Evolutionary conservation across 139 green algal genomes (phyloP), one percentile per base, ranked within the genome.

Genomic region (Penium margaritaceum): DNA sequence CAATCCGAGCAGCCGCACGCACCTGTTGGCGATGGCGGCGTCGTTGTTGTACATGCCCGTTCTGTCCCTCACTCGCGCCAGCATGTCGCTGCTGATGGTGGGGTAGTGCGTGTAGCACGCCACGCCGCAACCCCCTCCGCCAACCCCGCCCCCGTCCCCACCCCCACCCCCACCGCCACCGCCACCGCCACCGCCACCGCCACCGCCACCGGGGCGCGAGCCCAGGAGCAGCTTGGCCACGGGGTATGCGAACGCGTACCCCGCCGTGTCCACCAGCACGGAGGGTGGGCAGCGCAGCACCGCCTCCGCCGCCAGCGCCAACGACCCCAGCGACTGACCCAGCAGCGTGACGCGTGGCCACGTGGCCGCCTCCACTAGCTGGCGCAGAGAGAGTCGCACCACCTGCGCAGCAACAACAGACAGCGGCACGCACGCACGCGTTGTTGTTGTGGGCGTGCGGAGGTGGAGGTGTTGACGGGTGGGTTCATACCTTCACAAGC

Each of bases 41-140:
- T 75, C 63, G 84, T 96, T 96, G 86, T 94, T 95, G 77, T 90
- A 95, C 2, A 68, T 63, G 0, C 75, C 65, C 1, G 69, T 29
- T 2, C 86, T 47, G 1, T 2, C 27, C 39, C 54, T 63, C 64
- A 95, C 87, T 14, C 89, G 83, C 12, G 46, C 37, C 38, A 97
- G 81, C 93, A 98, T 98, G 87, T 98, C 89, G n/a, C 84, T 86
- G 61, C 72, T 89, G 33, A 83, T 83, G 2, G 90, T 96, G 7
- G 93, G 93, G 84, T 96, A 97, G 87, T 97, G 93, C 44, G 90
- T 88, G 77, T 98, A 98, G 12, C 75, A 83, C 12, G 78, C 89
- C 27, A 97, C 90, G 0, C 60, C 36, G 3, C 74, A 74, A 6
- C 93, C 91, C n/a, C n/a, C n/a, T n/a, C n/a, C n/a, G n/a, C n/a